Evolutionary conservation across 305 asterid genomes (phyloP).

Genomic region (Fraxinus latifolia): DNA sequence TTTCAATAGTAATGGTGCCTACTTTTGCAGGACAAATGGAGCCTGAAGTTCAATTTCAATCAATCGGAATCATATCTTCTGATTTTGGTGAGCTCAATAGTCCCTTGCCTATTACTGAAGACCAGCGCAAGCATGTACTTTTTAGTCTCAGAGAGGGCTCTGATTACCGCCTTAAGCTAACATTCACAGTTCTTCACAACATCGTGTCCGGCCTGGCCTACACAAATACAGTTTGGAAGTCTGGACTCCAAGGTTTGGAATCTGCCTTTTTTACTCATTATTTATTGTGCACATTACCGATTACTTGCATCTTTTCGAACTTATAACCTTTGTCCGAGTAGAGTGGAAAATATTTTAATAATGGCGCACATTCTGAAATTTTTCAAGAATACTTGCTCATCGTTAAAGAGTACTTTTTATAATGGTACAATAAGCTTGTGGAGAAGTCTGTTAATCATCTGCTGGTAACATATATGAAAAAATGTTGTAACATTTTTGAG

Average conservation of each 20-base stretch:
- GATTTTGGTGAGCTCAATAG: slow-evolving; percentile 61
- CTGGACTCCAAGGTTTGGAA: slow-evolving; percentile 61
- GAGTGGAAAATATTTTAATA: background rate
- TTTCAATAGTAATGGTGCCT: background rate
- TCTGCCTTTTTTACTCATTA: background rate
- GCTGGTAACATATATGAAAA: background rate
- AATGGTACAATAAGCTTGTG: background rate
- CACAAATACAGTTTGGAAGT: slow-evolving; percentile 71
- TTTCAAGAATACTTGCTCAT: background rate
- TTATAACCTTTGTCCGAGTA: background rate
- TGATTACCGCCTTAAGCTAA: slow-evolving; percentile 57
- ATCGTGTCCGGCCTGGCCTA: slow-evolving; percentile 72
- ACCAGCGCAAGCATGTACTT: slow-evolving; percentile 38
- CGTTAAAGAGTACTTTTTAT: background rate
- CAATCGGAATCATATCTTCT: slow-evolving; percentile 57
- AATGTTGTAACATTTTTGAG: background rate
- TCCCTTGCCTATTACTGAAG: slow-evolving; percentile 53
- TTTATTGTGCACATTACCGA: background rate
- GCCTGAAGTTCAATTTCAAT: slow-evolving; percentile 66
- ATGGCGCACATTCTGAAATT: background rate
- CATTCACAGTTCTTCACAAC: slow-evolving; percentile 75
- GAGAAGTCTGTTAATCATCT: background rate
- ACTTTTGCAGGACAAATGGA: slow-evolving; percentile 55
- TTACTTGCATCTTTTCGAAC: background rate
- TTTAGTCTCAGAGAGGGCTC: slow-evolving; percentile 68